phyloP scores from a whole-genome alignment of 495 filamentous ascomycete species.

The Hypoxylon rickii region DNA sequence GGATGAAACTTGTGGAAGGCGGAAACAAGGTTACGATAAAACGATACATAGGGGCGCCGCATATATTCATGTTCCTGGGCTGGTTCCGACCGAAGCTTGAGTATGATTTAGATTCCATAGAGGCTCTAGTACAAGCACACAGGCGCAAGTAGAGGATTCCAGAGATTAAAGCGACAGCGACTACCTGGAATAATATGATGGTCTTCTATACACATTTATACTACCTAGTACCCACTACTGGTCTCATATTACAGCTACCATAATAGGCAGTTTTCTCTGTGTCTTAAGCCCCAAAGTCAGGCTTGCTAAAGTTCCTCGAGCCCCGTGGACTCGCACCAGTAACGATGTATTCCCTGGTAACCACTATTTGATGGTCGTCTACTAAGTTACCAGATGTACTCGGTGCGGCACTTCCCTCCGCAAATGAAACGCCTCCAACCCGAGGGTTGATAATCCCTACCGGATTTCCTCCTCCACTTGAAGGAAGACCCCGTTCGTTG shows the following conservation, averaged over 20 bases:
- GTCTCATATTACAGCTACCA: too few species aligned
- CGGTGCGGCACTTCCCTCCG: not conserved
- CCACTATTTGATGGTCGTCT: constrained; percentile 13
- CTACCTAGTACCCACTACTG: too few species aligned
- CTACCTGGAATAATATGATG: not conserved
- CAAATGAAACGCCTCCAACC: not conserved
- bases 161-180: not conserved
- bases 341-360: constrained; percentile 29
- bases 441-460: too few species aligned
- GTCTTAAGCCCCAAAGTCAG: too few species aligned
- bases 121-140: constrained; percentile 41
- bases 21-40: constrained; percentile 54
- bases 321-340: constrained; percentile 4
- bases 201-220: too few species aligned
- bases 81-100: constrained; percentile 37
- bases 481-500: too few species aligned
- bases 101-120: constrained; percentile 42
- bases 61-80: constrained; percentile 55
- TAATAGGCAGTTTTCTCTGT: too few species aligned
- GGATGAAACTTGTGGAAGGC: constrained; percentile 48
- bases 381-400: not conserved
- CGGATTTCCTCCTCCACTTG: too few species aligned
- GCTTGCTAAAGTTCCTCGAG: not conserved
- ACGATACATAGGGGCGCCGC: constrained; percentile 52
- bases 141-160: constrained; percentile 6